Evolutionary conservation across 371 early-diverging fungal genomes (phyloP), one percentile per base, ranked within the genome.

Genomic region (Mortierella sp.): DNA sequence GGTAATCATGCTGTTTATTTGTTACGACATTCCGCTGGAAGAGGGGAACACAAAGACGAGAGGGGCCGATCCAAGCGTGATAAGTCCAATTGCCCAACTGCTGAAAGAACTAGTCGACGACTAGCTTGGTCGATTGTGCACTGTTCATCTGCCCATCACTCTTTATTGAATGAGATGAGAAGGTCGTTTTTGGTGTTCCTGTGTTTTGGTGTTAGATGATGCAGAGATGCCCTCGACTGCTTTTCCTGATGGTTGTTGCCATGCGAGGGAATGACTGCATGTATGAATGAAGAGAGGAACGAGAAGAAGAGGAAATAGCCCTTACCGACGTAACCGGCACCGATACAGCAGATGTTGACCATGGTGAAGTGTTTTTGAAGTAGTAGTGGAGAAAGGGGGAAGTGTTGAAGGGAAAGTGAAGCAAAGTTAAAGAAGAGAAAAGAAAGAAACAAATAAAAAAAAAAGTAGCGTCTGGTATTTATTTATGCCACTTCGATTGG

Each of bases 321-420:
- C 90, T 77, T 89, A 94, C 95, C 97, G 70, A 98, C 97, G 88
- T 98, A 98, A 70, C 98, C 98, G 77, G 98, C 98, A 79, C 98
- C 98, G 81, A 98, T 94, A 85, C 96, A 98, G 87, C 94, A 93
- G 50, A 92, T 90, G 80, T 89, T 79, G 65, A 79, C 74, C 79
- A 79, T 79, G 26, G 45, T 70, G 16, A 24, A 3, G 10, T 52
- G 4, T 40, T 45, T 58, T n/a, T 11, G 31, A 71, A 47, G 65
- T 58, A 50, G 43, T 13, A 50, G 26, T 11, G 14, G 29, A 29
- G 53, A 53, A 6, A 34, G 19, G 47, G 4, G 37, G 9, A 16
- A 29, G 31, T 34, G 29, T 34, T 19, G 16, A 58, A 6, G 55
- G 6, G 37, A 29, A 13, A 10, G 41, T 10, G 26, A 34, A 58